A percentile compares a stretch with the other conserved stretches of the same genome.
Evolutionary conservation across 768 basidiomycete species (phyloP).

Genomic region (Rossbeevera mucosa): DNA sequence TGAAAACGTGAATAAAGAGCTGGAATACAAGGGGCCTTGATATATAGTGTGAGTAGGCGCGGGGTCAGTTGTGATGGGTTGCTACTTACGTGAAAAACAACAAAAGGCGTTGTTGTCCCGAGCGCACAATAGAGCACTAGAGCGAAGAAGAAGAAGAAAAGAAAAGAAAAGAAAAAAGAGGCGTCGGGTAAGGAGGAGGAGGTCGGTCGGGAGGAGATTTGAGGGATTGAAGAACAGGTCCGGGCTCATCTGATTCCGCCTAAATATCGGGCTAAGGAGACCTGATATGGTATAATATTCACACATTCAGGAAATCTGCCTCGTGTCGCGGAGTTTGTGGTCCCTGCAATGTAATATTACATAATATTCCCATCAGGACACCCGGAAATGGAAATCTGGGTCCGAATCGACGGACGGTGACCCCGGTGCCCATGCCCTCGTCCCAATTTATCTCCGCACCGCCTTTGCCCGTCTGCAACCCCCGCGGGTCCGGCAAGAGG

Average conservation of each 20-base stretch:
- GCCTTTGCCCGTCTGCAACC: slow-evolving; percentile 8
- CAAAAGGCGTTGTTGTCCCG: slow-evolving; percentile 30
- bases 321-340: slow-evolving; percentile 34
- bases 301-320: slow-evolving; percentile 17
- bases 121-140: slow-evolving; percentile 34
- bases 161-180: slow-evolving; percentile 29
- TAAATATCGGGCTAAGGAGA: slow-evolving; percentile 29
- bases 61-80: not conserved
- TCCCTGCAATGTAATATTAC: slow-evolving; percentile 29
- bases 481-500: slow-evolving; percentile 27
- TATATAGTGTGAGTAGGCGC: slow-evolving; percentile 7
- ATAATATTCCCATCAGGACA: slow-evolving; percentile 28
- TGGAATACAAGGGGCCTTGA: slow-evolving; percentile 32
- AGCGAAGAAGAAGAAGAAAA: slow-evolving; percentile 22
- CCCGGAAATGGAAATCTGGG: not conserved
- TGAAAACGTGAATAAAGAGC: slow-evolving; percentile 32
- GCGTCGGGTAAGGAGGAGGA: slow-evolving; percentile 37
- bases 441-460: slow-evolving; percentile 20
- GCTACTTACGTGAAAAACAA: slow-evolving; percentile 32
- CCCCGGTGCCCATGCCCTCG: slow-evolving; percentile 30
- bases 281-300: slow-evolving; percentile 13
- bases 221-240: slow-evolving; percentile 29
- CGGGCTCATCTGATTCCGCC: slow-evolving; percentile 26
- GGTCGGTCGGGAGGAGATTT: slow-evolving; percentile 17
- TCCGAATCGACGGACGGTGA: slow-evolving; percentile 11